These are phyloP conservation scores for Pseudoneurospora amorphoporcata DNA, from an alignment of 495 filamentous ascomycete species.

Conservation along the genomic window DNA sequence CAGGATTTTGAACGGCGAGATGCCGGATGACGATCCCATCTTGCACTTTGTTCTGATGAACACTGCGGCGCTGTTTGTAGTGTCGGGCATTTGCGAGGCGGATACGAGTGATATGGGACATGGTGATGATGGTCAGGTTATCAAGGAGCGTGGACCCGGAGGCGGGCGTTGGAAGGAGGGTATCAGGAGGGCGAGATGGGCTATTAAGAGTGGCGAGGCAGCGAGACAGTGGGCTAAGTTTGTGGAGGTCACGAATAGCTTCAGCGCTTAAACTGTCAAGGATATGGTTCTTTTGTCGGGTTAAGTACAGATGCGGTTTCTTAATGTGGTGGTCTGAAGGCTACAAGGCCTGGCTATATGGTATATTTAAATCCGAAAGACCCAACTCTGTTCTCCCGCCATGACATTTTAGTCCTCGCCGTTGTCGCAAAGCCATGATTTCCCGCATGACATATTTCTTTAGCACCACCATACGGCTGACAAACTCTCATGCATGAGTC, in stretches of 20 bases:
- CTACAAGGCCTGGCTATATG: background rate
- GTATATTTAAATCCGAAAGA: background rate
- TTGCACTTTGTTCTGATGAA: conserved; percentile 92
- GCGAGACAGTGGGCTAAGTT: conserved; percentile 62
- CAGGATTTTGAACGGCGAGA: conserved; percentile 60
- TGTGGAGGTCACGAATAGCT: conserved; percentile 44
- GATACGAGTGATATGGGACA: conserved; percentile 63
- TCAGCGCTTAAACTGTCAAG: conserved; percentile 6
- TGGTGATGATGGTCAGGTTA: conserved; percentile 55
- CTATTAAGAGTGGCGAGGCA: conserved; percentile 69
- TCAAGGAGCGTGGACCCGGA: conserved; percentile 70
- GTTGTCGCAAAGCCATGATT: background rate
- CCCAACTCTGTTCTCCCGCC: background rate
- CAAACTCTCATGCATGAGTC: background rate
- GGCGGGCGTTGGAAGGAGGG: conserved; percentile 90
- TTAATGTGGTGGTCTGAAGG: background rate
- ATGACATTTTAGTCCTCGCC: background rate
- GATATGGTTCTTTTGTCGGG: background rate
- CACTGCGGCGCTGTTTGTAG: conserved; percentile 75
- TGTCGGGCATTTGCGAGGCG: conserved; percentile 75
- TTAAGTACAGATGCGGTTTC: background rate
- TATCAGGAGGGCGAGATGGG: conserved; percentile 71
- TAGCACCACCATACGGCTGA: background rate
- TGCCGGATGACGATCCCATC: conserved; percentile 69
- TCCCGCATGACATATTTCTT: background rate